Conservation (phyloP, 1,139 yeast genomes). For the Debaryomyces nepalensis region DNA sequence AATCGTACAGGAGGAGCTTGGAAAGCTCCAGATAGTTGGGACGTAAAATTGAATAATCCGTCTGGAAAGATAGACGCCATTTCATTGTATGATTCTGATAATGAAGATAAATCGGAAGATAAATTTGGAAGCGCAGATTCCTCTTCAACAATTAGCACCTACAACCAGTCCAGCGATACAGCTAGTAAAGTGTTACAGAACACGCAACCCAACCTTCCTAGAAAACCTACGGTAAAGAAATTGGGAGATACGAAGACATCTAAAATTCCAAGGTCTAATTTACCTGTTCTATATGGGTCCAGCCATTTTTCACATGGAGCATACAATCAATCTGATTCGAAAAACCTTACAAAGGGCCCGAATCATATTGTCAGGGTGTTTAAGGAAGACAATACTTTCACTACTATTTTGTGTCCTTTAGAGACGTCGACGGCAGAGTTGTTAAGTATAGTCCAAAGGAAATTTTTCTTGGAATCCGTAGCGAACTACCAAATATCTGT, state of each 20-base stretch:
- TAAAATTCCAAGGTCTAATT: constrained; percentile 14
- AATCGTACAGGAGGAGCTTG: constrained; percentile 33
- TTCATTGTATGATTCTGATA: constrained; percentile 27
- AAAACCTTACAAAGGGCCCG: constrained; percentile 32
- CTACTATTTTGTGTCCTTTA: constrained; percentile 74
- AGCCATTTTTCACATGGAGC: constrained; percentile 32
- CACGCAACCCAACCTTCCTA: constrained; percentile 8
- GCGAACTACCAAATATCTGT: constrained; percentile 81
- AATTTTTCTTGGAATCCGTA: constrained; percentile 73
- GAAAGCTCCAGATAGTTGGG: constrained; percentile 86
- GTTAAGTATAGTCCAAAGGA: constrained; percentile 67
- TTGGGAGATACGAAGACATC: constrained; percentile 5
- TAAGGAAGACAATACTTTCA: constrained; percentile 80
- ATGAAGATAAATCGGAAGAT: constrained; percentile 16
- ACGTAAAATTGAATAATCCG: constrained; percentile 51
- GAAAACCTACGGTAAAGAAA: constrained; percentile 11
- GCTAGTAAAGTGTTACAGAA: constrained; percentile 1
- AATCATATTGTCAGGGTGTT: constrained; percentile 69
- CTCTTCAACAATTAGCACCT: constrained; percentile 1
- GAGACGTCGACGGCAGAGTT: constrained; percentile 81
- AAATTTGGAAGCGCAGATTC: constrained; percentile 13
- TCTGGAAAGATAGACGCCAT: constrained; percentile 15
- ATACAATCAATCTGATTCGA: constrained; percentile 22
- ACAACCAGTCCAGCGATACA: constrained; percentile 2
- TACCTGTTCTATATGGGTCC: constrained; percentile 47